Percentiles rank a stretch among this genome's conserved stretches.
Evolutionary conservation across 441 rosid genomes (phyloP).

Genomic region (Pelargonium exstipulatum): DNA sequence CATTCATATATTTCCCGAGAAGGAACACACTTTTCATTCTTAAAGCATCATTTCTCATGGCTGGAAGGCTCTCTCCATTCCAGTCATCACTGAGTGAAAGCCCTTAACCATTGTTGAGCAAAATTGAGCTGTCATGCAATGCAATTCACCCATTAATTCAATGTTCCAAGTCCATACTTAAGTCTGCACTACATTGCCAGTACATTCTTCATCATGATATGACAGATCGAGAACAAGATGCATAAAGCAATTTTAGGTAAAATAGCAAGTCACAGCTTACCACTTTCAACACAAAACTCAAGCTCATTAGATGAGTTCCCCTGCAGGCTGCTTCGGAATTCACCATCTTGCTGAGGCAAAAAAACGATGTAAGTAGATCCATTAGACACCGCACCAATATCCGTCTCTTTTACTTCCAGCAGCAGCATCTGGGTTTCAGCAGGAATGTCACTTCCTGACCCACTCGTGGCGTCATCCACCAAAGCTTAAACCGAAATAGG

Average conservation of each 20-base stretch:
- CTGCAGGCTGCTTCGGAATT: conserved; percentile 39
- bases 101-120: too few relatives aligned
- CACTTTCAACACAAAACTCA: conserved; percentile 40
- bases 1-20: background rate
- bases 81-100: background rate
- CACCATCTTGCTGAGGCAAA: conserved; percentile 34
- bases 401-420: conserved; percentile 26
- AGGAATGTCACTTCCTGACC: conserved; percentile 42
- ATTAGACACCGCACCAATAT: conserved; percentile 13
- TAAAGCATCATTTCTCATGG: background rate
- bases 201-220: background rate
- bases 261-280: conserved; percentile 17
- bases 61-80: background rate
- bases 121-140: background rate
- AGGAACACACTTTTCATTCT: background rate
- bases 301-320: conserved; percentile 36
- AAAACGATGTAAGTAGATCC: conserved; percentile 29
- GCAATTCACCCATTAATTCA: background rate
- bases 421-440: conserved; percentile 47
- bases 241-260: background rate
- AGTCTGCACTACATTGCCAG: background rate
- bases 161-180: background rate
- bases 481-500: conserved; percentile 34
- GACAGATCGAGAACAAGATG: background rate
- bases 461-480: conserved; percentile 40